Evolutionary conservation across 805 yeast genomes (phyloP).

Genomic region (Candida arabinofermentans): DNA sequence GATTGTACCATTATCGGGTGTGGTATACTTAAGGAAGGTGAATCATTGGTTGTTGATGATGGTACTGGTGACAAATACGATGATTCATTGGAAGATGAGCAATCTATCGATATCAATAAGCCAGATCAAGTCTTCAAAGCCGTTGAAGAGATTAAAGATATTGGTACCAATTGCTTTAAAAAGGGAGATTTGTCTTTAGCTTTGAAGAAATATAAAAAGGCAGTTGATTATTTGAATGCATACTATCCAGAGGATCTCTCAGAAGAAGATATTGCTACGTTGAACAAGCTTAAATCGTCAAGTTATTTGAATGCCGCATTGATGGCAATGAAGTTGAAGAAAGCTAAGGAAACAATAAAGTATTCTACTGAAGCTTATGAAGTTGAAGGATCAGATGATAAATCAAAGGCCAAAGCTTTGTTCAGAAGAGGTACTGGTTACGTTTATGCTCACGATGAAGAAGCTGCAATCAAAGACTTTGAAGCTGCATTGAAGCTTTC

Average conservation of each 20-base stretch:
- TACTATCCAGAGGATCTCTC: conserved; percentile 69
- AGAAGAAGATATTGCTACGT: conserved; percentile 46
- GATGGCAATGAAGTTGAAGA: conserved; percentile 60
- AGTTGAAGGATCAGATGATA: conserved; percentile 53
- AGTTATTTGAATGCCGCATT: conserved; percentile 71
- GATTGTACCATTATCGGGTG: conserved; percentile 73
- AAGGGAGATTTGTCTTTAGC: conserved; percentile 55
- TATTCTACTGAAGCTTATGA: conserved; percentile 67
- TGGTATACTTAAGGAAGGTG: conserved; percentile 69
- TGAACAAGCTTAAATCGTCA: conserved; percentile 56
- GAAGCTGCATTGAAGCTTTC: conserved; percentile 59
- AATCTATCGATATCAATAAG: conserved; percentile 50
- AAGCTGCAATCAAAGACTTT: conserved; percentile 62
- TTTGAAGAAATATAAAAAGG: conserved; percentile 66
- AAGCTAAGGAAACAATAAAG: conserved; percentile 49
- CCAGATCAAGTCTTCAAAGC: conserved; percentile 69
- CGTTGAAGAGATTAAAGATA: conserved; percentile 59
- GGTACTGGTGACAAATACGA: conserved; percentile 85
- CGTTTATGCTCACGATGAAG: conserved; percentile 59
- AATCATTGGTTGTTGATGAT: conserved; percentile 51
- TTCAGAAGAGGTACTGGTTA: conserved; percentile 84
- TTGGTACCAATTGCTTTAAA: conserved; percentile 77
- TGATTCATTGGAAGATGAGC: conserved; percentile 71
- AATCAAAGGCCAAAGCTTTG: conserved; percentile 77
- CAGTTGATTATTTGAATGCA: conserved; percentile 62